phyloP scores from a whole-genome alignment of 257 asterid genomes.

The Solanum dulcamara region DNA sequence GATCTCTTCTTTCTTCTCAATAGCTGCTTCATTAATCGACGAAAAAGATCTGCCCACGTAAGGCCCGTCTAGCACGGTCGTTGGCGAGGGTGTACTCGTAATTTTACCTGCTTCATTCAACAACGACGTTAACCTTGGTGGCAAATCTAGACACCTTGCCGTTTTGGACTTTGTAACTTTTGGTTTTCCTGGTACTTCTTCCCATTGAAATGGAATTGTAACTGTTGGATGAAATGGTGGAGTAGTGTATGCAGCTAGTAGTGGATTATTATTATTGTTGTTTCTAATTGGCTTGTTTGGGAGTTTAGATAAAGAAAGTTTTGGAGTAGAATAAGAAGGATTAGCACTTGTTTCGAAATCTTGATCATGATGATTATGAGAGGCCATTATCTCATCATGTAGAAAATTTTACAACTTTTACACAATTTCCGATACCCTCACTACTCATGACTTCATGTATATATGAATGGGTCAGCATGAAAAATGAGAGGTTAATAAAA shows the following conservation, averaged over 20 bases:
- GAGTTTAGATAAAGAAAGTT: slow-evolving; percentile 38
- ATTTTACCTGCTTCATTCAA: not conserved
- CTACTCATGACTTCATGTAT: not conserved
- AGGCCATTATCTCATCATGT: not conserved
- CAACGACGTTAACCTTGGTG: slow-evolving; percentile 33
- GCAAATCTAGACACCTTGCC: slow-evolving; percentile 47
- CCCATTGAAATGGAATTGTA: slow-evolving; percentile 77
- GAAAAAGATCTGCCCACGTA: slow-evolving; percentile 27
- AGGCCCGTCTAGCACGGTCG: slow-evolving; percentile 50
- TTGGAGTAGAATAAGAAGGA: slow-evolving; percentile 31
- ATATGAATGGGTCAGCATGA: not conserved
- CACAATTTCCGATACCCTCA: not conserved
- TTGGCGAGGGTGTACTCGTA: slow-evolving; percentile 40
- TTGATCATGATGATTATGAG: not conserved
- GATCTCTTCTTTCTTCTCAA: not conserved
- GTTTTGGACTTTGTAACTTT: slow-evolving; percentile 14
- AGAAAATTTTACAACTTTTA: not conserved
- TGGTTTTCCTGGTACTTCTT: slow-evolving; percentile 80
- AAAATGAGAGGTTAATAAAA: not conserved
- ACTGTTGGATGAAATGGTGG: slow-evolving; percentile 49
- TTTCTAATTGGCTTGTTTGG: slow-evolving; percentile 34
- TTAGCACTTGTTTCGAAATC: slow-evolving; percentile 1
- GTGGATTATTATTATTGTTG: slow-evolving; percentile 1
- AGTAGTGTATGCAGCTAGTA: slow-evolving; percentile 18
- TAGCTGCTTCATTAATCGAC: slow-evolving; percentile 13